Conservation (phyloP, 2,329 filamentous ascomycete genomes). For the Mariannaea sp. region DNA sequence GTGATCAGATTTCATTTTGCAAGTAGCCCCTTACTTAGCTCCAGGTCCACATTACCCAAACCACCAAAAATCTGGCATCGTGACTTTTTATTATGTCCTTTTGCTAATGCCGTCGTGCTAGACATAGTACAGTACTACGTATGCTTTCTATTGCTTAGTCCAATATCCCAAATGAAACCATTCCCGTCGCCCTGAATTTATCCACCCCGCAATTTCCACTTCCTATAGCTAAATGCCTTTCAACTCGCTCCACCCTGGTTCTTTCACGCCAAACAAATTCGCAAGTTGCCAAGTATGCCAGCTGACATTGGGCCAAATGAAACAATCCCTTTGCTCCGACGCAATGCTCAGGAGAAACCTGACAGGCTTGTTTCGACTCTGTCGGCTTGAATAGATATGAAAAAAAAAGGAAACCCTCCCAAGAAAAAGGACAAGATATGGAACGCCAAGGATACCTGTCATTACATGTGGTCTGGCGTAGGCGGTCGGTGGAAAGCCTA, state of each 20-base stretch:
- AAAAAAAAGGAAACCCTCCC: conserved; percentile 19
- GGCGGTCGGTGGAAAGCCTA: conserved; percentile 15
- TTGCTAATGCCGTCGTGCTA: conserved; percentile 14
- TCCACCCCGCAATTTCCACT: conserved; percentile 4
- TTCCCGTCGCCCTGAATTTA: neutral
- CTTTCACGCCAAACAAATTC: neutral
- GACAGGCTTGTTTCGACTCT: neutral
- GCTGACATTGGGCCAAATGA: conserved; percentile 5
- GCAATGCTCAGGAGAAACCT: neutral
- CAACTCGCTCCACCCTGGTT: neutral
- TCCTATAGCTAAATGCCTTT: neutral
- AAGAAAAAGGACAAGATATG: conserved; percentile 19
- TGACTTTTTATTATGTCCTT: conserved; percentile 25
- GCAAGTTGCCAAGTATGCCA: neutral
- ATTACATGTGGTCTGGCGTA: conserved; percentile 28
- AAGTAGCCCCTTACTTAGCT: neutral
- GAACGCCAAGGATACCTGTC: conserved; percentile 32
- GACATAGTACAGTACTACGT: too few relatives aligned
- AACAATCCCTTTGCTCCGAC: neutral
- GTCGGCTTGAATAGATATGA: conserved; percentile 17
- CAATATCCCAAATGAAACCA: conserved; percentile 4
- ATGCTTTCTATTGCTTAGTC: conserved; percentile 14
- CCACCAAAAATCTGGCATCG: conserved; percentile 29
- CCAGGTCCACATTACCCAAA: conserved; percentile 12
- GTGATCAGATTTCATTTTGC: conserved; percentile 14